Conservation (phyloP, 164 flowering plant species). For the Kalanchoe fedtschenkoi region DNA sequence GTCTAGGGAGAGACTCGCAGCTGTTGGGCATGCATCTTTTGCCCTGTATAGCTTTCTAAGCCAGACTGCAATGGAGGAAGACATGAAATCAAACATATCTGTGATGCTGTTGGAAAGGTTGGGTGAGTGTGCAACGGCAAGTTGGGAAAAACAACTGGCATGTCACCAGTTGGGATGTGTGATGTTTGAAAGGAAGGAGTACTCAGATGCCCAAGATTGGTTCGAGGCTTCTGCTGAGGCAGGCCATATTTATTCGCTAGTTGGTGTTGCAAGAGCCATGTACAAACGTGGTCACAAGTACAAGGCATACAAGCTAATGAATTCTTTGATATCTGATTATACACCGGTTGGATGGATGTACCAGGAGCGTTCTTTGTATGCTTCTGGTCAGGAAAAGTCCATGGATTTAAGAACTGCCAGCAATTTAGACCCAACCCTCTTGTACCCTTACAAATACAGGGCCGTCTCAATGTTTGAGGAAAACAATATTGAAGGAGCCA, state of each 20-base stretch:
- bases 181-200: conserved; percentile 79
- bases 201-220: conserved; percentile 67
- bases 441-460: conserved; percentile 79
- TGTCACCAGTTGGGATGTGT: conserved; percentile 76
- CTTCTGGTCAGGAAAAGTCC: conserved; percentile 59
- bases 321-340: conserved; percentile 50
- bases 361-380: conserved; percentile 80
- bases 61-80: conserved; percentile 73
- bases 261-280: conserved; percentile 71
- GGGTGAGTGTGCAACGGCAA: conserved; percentile 47
- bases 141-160: conserved; percentile 76
- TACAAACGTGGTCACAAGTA: conserved; percentile 70
- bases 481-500: conserved; percentile 40
- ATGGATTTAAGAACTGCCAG: conserved; percentile 65
- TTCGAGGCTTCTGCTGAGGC: conserved; percentile 67
- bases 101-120: conserved; percentile 72
- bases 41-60: conserved; percentile 61
- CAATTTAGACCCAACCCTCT: conserved; percentile 78
- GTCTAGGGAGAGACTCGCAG: conserved; percentile 39
- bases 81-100: conserved; percentile 59
- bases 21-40: conserved; percentile 68
- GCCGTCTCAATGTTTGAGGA: conserved; percentile 58
- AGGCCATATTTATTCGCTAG: conserved; percentile 72
- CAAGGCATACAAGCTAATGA: conserved; percentile 58
- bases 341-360: conserved; percentile 84